Percentiles rank a stretch among this genome's conserved stretches.
Evolutionary conservation across 176 grass and related monocot species (phyloP).

Genomic region (Saccharum officinarum): DNA sequence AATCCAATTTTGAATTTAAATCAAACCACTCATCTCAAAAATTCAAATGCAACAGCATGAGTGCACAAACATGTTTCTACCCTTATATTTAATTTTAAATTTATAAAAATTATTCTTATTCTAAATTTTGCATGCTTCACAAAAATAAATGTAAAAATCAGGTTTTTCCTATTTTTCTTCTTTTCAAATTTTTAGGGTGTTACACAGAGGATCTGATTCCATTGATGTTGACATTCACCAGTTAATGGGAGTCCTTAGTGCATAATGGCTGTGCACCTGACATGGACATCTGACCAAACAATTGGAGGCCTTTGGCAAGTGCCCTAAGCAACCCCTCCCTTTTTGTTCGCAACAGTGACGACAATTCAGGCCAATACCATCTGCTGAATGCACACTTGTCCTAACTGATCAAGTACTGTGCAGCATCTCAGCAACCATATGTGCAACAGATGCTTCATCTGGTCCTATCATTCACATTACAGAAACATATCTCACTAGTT

Average conservation of each 20-base stretch:
- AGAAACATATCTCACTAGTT: conserved; percentile 12
- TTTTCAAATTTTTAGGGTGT: too few species aligned
- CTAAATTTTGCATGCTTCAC: too few species aligned
- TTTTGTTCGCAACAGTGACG: not conserved
- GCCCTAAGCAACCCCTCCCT: conserved; percentile 13
- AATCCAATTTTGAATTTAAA: too few species aligned
- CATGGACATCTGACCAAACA: conserved; percentile 46
- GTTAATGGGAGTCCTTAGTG: conserved; percentile 29
- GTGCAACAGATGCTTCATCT: conserved; percentile 10
- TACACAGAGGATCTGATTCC: conserved; percentile 47
- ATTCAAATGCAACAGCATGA: too few species aligned
- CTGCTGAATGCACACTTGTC: conserved; percentile 30
- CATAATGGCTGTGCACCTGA: conserved; percentile 36
- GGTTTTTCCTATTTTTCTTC: too few species aligned
- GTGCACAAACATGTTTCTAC: too few species aligned
- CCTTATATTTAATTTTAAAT: too few species aligned
- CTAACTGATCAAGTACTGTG: conserved; percentile 8
- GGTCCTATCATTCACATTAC: not conserved
- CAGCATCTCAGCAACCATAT: not conserved
- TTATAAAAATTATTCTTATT: too few species aligned
- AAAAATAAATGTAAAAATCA: too few species aligned
- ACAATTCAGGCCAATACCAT: not conserved
- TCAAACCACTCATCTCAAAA: too few species aligned
- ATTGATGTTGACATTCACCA: conserved; percentile 38
- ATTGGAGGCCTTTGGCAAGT: conserved; percentile 19